Percentiles rank a stretch among this genome's conserved stretches.
Evolutionary conservation across 164 flowering plant genomes (phyloP).

Genomic region (grape (Vitis vinifera)): DNA sequence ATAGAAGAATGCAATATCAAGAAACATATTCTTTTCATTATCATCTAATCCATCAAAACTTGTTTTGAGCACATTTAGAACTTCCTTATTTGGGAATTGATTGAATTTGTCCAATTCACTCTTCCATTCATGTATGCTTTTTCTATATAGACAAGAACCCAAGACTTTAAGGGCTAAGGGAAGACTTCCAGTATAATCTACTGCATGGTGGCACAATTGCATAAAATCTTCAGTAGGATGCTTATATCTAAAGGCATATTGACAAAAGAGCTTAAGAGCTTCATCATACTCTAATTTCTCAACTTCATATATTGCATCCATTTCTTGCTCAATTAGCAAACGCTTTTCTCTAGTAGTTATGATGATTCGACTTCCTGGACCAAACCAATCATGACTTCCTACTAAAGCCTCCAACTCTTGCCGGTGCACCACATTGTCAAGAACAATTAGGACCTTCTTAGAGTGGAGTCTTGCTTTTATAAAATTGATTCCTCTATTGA

Average conservation of each 20-base stretch:
- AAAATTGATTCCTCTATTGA: no score
- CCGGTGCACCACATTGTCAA: background rate
- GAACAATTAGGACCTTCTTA: background rate
- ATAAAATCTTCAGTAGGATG: background rate
- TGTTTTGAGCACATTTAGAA: no score
- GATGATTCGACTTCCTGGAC: conserved; percentile 13
- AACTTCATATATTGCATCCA: background rate
- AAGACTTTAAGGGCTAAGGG: conserved; percentile 13
- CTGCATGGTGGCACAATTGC: background rate
- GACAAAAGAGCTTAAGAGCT: conserved; percentile 9
- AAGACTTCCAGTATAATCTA: conserved; percentile 1
- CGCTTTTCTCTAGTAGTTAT: conserved; percentile 3
- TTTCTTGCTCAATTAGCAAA: background rate
- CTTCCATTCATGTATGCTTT: no score
- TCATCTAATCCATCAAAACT: no score
- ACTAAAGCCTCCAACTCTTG: background rate
- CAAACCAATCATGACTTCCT: background rate
- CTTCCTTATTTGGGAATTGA: no score
- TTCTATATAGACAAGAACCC: background rate
- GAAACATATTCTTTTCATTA: no score
- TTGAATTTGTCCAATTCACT: no score
- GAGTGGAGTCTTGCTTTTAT: background rate
- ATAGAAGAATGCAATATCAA: no score
- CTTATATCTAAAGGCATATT: background rate
- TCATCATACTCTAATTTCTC: background rate